A percentile compares a stretch with the other conserved stretches of the same genome.
phyloP scores from a whole-genome alignment of 2,329 filamentous ascomycete species.

The Didymella glomerata region DNA sequence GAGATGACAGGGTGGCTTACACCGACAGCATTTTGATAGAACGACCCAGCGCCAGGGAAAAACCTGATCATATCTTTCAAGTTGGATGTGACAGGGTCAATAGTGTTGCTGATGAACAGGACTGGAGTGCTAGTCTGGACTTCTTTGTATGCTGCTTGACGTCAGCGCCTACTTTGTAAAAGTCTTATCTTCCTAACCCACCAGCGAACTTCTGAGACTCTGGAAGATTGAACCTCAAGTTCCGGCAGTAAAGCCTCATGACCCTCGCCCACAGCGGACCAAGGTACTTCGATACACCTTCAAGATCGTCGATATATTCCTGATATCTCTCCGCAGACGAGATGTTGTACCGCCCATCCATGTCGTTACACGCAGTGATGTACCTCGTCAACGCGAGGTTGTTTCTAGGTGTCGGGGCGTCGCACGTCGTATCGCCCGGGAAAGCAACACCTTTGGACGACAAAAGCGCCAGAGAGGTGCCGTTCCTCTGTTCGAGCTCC shows the following conservation, averaged over 20 bases:
- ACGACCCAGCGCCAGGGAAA: background rate
- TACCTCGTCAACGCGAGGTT: background rate
- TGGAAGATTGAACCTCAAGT: background rate
- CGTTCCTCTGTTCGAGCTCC: background rate
- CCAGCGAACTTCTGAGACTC: background rate
- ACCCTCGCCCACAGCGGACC: slow-evolving; percentile 1
- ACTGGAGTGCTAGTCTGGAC: background rate
- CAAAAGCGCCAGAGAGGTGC: background rate
- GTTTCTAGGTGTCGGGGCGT: background rate
- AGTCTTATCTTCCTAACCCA: background rate
- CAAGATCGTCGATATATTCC: background rate
- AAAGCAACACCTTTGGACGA: background rate
- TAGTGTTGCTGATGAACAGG: background rate
- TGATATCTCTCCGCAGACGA: background rate
- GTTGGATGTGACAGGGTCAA: background rate
- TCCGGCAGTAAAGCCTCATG: slow-evolving; percentile 5
- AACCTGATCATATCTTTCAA: background rate
- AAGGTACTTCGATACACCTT: background rate
- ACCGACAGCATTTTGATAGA: background rate
- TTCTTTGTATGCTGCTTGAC: background rate
- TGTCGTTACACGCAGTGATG: background rate
- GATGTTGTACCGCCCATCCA: slow-evolving; percentile 2
- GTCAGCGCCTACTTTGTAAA: background rate
- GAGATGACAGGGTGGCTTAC: background rate
- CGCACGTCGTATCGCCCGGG: background rate